Base-by-base conservation (phyloP, 2,329 filamentous ascomycete genomes). In the Penicillium sclerotigenum region DNA sequence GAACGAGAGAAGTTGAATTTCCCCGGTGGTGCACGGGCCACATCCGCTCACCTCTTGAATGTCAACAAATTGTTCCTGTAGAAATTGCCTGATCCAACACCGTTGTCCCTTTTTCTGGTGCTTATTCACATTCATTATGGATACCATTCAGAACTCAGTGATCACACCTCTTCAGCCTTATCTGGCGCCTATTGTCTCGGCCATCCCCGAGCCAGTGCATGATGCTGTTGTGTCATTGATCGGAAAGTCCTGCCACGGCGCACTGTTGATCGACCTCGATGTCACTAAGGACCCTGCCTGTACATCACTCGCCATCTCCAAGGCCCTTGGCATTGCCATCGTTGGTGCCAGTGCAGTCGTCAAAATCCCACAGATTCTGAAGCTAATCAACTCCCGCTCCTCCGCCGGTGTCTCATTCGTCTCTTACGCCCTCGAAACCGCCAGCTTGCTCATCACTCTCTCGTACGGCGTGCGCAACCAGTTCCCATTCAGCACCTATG, bases 291-390 rank as follows among this genome's bases (percentile, higher is more conserved):
- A 91, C 69, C 82, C 84, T 6, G 85, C 84, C 57, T 99, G 94
- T 80, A 78, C 96, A 67, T 94, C 94, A 72, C 86, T 97, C 49
- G 92, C 87, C 65, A 83, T 97, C 70, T 95, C 90, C 70, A 99
- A 99, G 79, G 91, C 83, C 3, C 86, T 99, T 16, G 93, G 94
- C 55, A 87, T 97, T 65, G 94, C 87, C 73, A 99, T 99, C 77
- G 91, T 99, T 71, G 88, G 83, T 64, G 91, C 91, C 51, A 92
- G 89, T 28, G 87, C 90, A 52, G 86, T 97, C 67, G 92, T 99
- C 80, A 99, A 99, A 79, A 86, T 99, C 26, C 94, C 94, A 0
- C 94, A 99, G 80, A 93, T 99, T 71, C 75, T 97, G 74, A 99
- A 99, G 80, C 86, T 99, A 49, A 77, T 94, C 68, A 81, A 82